phyloP scores from a whole-genome alignment of 2,329 filamentous ascomycete species.

The Colletotrichum tropicicola region DNA sequence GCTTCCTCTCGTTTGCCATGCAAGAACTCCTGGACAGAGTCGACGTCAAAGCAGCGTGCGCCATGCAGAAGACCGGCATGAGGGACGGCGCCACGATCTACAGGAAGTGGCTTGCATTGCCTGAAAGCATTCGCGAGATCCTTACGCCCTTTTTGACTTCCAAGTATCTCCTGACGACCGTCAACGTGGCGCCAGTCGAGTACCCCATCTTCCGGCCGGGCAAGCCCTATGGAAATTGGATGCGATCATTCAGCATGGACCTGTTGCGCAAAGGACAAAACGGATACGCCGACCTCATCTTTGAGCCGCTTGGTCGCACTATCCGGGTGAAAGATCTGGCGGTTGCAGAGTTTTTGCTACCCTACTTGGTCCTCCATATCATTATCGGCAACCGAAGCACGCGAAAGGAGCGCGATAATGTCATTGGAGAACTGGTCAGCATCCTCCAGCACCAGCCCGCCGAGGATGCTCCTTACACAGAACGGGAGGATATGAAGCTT shows the following conservation, averaged over 20 bases:
- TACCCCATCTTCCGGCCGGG: constrained; percentile 83
- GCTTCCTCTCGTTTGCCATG: constrained; percentile 93
- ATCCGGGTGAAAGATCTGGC: constrained; percentile 87
- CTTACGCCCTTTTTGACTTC: constrained; percentile 90
- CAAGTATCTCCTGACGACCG: constrained; percentile 77
- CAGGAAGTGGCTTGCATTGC: constrained; percentile 80
- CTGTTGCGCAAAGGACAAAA: constrained; percentile 82
- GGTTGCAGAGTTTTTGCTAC: constrained; percentile 87
- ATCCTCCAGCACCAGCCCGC: constrained; percentile 73
- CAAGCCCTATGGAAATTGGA: constrained; percentile 81
- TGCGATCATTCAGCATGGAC: constrained; percentile 82
- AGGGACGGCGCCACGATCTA: constrained; percentile 67
- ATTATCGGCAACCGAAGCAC: constrained; percentile 74
- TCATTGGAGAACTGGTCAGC: constrained; percentile 77
- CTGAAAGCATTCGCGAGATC: constrained; percentile 80
- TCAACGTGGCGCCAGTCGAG: constrained; percentile 61
- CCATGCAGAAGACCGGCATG: constrained; percentile 47
- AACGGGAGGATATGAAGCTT: constrained; percentile 80
- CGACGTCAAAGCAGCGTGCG: constrained; percentile 70
- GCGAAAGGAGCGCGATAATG: constrained; percentile 68
- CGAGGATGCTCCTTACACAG: constrained; percentile 61
- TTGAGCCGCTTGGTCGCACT: constrained; percentile 81
- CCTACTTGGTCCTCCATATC: constrained; percentile 86
- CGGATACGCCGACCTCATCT: constrained; percentile 78
- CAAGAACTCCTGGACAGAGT: constrained; percentile 87